Conservation (phyloP, 2,329 filamentous ascomycete species). For the Botrytis galanthina region DNA sequence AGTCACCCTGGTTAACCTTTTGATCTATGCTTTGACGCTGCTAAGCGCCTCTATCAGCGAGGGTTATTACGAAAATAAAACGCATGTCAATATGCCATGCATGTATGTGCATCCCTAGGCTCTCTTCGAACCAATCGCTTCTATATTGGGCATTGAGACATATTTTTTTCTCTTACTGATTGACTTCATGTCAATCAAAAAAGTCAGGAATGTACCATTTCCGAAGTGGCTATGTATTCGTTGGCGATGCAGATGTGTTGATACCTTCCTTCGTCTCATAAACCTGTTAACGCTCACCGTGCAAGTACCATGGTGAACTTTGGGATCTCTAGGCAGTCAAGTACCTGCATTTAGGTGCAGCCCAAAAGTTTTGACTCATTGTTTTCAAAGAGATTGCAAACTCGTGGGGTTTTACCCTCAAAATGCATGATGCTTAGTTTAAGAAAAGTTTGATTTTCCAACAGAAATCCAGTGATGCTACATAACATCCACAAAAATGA, state of each 20-base stretch:
- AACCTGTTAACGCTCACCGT: neutral
- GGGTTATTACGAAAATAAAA: slow-evolving; percentile 1
- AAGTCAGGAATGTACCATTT: neutral
- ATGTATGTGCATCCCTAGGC: neutral
- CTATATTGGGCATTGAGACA: slow-evolving; percentile 7
- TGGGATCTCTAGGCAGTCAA: slow-evolving; percentile 4
- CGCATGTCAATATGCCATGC: neutral
- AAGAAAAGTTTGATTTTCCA: neutral
- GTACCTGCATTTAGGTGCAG: slow-evolving; percentile 14
- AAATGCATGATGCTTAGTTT: too few species aligned
- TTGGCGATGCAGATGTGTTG: slow-evolving; percentile 15
- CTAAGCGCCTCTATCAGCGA: slow-evolving; percentile 12
- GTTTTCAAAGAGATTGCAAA: neutral
- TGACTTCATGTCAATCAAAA: neutral
- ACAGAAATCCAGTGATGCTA: neutral
- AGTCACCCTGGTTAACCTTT: neutral
- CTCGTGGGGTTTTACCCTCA: neutral
- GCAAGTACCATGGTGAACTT: slow-evolving; percentile 6
- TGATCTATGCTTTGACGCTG: slow-evolving; percentile 9
- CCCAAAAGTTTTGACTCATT: slow-evolving; percentile 2
- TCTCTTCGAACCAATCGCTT: slow-evolving; percentile 9
- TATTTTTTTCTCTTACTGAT: neutral
- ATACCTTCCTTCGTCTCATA: neutral
- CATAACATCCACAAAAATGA: neutral
- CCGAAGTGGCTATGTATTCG: slow-evolving; percentile 3